Evolutionary conservation across 2,329 filamentous ascomycete species (phyloP).

Genomic region (Eurotiales sp.): DNA sequence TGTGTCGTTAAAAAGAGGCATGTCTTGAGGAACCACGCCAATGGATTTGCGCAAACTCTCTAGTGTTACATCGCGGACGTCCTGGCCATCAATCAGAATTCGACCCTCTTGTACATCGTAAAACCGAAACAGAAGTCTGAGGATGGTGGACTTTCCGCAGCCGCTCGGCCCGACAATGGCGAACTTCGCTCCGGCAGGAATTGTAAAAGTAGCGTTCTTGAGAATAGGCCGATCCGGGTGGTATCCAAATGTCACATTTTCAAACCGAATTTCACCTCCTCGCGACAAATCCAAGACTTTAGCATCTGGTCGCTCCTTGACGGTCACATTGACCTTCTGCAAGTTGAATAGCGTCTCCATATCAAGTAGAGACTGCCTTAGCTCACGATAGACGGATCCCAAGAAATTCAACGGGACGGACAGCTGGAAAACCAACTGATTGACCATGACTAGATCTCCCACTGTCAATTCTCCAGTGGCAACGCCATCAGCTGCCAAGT

Average conservation of each 20-base stretch:
- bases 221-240: conserved; percentile 82
- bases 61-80: conserved; percentile 76
- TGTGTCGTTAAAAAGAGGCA: conserved; percentile 93
- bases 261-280: conserved; percentile 87
- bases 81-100: conserved; percentile 89
- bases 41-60: conserved; percentile 82
- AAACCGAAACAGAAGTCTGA: conserved; percentile 87
- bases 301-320: conserved; percentile 73
- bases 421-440: conserved; percentile 96
- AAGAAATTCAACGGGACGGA: conserved; percentile 96
- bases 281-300: conserved; percentile 66
- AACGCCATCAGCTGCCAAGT: conserved; percentile 86
- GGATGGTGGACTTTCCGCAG: conserved; percentile 91
- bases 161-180: conserved; percentile 93
- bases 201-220: conserved; percentile 77
- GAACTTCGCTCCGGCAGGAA: conserved; percentile 93
- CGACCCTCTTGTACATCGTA: conserved; percentile 84
- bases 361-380: conserved; percentile 89
- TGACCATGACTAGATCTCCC: conserved; percentile 96
- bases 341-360: conserved; percentile 99
- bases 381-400: conserved; percentile 94
- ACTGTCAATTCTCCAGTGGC: conserved; percentile 78
- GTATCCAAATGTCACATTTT: conserved; percentile 94
- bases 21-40: conserved; percentile 95
- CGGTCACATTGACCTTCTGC: conserved; percentile 89